Percentiles rank a stretch among this genome's conserved stretches.
phyloP scores from a whole-genome alignment of 306 rosid genomes.

The Astragalus glycyphyllos region DNA sequence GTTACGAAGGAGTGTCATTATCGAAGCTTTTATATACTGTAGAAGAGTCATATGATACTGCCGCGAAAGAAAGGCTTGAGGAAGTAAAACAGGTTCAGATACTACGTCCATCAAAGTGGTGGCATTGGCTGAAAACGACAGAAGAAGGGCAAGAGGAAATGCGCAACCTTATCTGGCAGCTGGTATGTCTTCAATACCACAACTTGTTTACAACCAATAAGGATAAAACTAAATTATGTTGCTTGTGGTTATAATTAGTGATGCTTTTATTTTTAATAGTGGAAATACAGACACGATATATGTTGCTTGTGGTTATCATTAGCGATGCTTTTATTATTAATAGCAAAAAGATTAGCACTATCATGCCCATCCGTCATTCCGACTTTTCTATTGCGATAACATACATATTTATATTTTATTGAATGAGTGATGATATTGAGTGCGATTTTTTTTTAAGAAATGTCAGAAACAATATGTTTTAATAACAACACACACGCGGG shows the following conservation, averaged over 20 bases:
- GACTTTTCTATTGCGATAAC: too few relatives aligned
- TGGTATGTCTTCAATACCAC: constrained; percentile 61
- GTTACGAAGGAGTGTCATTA: constrained; percentile 77
- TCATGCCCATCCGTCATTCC: too few relatives aligned
- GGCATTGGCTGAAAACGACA: constrained; percentile 97
- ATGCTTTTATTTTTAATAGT: too few relatives aligned
- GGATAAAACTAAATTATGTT: constrained; percentile 17
- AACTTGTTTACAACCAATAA: constrained; percentile 1
- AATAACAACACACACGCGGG: too few relatives aligned
- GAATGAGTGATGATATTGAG: too few relatives aligned
- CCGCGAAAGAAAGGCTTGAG: constrained; percentile 59
- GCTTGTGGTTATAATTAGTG: neutral
- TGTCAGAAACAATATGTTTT: too few relatives aligned
- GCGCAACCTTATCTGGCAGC: constrained; percentile 86
- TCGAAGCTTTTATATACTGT: constrained; percentile 82
- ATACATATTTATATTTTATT: too few relatives aligned
- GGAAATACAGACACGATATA: too few relatives aligned
- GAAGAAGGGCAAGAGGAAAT: constrained; percentile 87
- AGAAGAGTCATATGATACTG: constrained; percentile 55
- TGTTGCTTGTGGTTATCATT: too few relatives aligned
- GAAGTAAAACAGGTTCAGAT: constrained; percentile 64
- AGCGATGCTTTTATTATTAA: too few relatives aligned
- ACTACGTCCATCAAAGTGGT: constrained; percentile 89
- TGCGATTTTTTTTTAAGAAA: too few relatives aligned
- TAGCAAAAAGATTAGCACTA: too few relatives aligned